These are phyloP conservation scores for Hibiscus mutabilis DNA, from an alignment of 345 rosid genomes.

Conservation along the genomic window DNA sequence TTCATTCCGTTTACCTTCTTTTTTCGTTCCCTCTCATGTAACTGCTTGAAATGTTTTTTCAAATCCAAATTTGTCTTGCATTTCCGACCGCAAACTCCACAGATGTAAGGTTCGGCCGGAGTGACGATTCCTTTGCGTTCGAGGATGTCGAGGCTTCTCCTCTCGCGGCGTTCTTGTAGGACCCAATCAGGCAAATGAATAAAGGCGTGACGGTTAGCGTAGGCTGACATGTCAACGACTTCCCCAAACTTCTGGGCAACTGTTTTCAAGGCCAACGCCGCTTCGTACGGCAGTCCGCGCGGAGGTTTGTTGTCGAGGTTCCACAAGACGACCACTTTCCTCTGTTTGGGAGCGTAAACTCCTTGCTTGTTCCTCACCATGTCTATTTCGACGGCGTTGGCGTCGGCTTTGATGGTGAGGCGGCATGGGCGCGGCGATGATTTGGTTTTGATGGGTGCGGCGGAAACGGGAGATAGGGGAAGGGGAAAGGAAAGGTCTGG, in stretches of 20 bases:
- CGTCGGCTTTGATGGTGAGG: slow-evolving; percentile 14
- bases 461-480: slow-evolving; percentile 12
- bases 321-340: slow-evolving; percentile 80
- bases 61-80: slow-evolving; percentile 75
- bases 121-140: slow-evolving; percentile 48
- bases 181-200: slow-evolving; percentile 80
- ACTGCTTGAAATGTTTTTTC: slow-evolving; percentile 81
- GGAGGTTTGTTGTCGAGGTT: slow-evolving; percentile 98
- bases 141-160: slow-evolving; percentile 50
- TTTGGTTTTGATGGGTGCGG: slow-evolving; percentile 8
- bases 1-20: slow-evolving; percentile 77
- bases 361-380: slow-evolving; percentile 79
- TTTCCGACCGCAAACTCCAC: slow-evolving; percentile 79
- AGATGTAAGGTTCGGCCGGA: slow-evolving; percentile 42
- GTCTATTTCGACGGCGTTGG: slow-evolving; percentile 56
- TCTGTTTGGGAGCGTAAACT: slow-evolving; percentile 48
- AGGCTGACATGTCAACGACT: slow-evolving; percentile 70
- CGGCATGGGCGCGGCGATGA: slow-evolving; percentile 3
- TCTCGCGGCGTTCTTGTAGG: slow-evolving; percentile 50
- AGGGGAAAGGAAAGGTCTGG: slow-evolving; percentile 26
- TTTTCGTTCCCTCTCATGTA: slow-evolving; percentile 82
- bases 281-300: slow-evolving; percentile 68
- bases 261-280: slow-evolving; percentile 52
- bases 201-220: slow-evolving; percentile 90
- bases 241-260: slow-evolving; percentile 64